Base-by-base conservation (phyloP, 2,329 filamentous ascomycete genomes). In the Chaetomiaceae sp. region DNA sequence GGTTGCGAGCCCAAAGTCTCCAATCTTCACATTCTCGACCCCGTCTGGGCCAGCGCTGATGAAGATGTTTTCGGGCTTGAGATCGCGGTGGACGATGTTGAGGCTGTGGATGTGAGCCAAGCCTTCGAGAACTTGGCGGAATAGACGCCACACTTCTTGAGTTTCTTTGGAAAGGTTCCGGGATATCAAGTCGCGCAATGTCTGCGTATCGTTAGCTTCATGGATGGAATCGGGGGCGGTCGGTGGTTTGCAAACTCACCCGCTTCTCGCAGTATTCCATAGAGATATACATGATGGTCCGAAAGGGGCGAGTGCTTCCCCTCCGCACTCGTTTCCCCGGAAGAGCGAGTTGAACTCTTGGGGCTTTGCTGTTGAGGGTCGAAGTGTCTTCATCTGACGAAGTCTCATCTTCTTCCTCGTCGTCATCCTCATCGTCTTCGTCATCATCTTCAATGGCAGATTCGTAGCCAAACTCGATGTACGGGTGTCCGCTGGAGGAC, bases 191-290 rank as follows among this genome's bases (percentile, higher is more conserved):
- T 97, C 90, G 17, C 91, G 85, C 27, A 99, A 78, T 0, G 93
- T 97, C 78, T 83, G 19, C 19, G 6, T 19, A 38, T 1, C 7
- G 40, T 58, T 30, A 60, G 55, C 16, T 19, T n/a, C 30, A 9
- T 37, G 14, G 60, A 53, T 8, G 2, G 14, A 51, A 45, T 7
- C 10, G 13, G 34, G 2, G 13, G n/a, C 3, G 48, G 19, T 8
- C n/a, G n/a, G n/a, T n/a, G n/a, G n/a, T n/a, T n/a, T n/a, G 35
- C 2, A 47, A 19, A 70, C 78, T 67, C 71, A 86, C 83, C 58
- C 87, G 82, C 64, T 92, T 93, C 66, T 97, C 92, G 63, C 93
- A 99, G 60, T 96, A 95, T 65, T 99, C 93, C 93, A 99, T 99
- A 54, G 95, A 93, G 50, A 99, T 97, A 66, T 96, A 99, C 37